These are phyloP conservation scores for Backusella parvicylindrica DNA, from an alignment of 192 early-diverging fungal genomes.

Conservation along the genomic window DNA sequence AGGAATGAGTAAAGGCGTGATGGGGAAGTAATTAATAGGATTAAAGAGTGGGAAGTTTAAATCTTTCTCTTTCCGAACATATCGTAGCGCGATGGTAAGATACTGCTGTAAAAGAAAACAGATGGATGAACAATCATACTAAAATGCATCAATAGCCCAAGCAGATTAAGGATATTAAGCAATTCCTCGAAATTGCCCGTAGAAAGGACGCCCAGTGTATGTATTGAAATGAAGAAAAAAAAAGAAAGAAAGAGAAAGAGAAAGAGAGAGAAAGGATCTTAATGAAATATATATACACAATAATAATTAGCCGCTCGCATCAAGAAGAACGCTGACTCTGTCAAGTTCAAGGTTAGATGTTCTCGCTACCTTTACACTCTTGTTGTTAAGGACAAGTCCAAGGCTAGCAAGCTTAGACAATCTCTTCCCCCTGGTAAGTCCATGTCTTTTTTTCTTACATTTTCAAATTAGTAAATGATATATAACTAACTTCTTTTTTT, in stretches of 20 bases:
- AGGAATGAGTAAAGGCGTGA: background rate
- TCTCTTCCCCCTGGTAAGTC: constrained; percentile 88
- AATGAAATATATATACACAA: background rate
- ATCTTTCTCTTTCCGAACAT: constrained; percentile 14
- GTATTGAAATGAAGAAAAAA: background rate
- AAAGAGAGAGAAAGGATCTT: background rate
- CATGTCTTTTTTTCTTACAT: too few species aligned
- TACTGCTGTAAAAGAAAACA: background rate
- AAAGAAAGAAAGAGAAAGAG: background rate
- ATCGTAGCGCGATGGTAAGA: constrained; percentile 16
- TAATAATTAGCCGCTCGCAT: constrained; percentile 69
- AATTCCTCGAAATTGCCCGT: constrained; percentile 93
- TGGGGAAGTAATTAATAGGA: background rate
- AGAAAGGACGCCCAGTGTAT: constrained; percentile 92
- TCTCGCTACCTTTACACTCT: constrained; percentile 98
- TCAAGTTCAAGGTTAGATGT: constrained; percentile 99
- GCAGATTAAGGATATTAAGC: constrained; percentile 97
- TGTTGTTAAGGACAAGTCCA: constrained; percentile 88
- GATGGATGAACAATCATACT: background rate
- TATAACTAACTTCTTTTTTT: too few species aligned
- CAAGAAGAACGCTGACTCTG: constrained; percentile 90
- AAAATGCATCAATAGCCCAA: constrained; percentile 72
- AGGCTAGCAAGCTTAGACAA: constrained; percentile 95
- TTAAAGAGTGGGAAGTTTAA: background rate
- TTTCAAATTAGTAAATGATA: too few species aligned